A percentile compares a stretch with the other conserved stretches of the same genome.
Conservation (phyloP, 1,139 yeast genomes). For the Debaryomycetaceae sp. region DNA sequence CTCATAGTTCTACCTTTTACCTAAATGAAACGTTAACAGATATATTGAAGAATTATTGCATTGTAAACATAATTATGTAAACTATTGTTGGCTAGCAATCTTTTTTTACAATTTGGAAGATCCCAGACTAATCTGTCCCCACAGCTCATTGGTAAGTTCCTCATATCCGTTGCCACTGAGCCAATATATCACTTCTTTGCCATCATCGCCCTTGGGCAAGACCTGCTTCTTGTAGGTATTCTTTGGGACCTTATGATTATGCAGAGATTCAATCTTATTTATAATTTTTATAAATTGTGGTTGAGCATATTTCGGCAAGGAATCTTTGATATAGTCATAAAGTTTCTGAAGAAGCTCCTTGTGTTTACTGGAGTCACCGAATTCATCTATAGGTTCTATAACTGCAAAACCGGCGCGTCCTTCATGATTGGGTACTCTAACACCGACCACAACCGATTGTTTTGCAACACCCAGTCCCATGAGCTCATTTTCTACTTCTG, state of each 20-base stretch:
- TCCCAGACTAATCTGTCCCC: slow-evolving; percentile 51
- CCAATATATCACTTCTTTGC: slow-evolving; percentile 67
- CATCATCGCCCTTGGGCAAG: slow-evolving; percentile 68
- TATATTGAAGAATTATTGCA: not conserved
- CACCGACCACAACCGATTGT: slow-evolving; percentile 87
- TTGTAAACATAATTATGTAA: too few relatives aligned
- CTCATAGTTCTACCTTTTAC: not conserved
- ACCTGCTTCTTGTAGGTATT: slow-evolving; percentile 71
- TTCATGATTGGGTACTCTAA: slow-evolving; percentile 80
- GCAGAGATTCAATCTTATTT: slow-evolving; percentile 59
- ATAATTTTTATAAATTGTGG: slow-evolving; percentile 80
- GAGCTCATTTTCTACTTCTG: slow-evolving; percentile 81
- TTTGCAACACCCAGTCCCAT: slow-evolving; percentile 53
- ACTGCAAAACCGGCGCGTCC: slow-evolving; percentile 95
- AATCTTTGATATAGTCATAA: slow-evolving; percentile 31
- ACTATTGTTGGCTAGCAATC: too few relatives aligned
- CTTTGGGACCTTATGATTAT: slow-evolving; percentile 86
- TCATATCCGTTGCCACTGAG: slow-evolving; percentile 55
- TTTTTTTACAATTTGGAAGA: slow-evolving; percentile 29
- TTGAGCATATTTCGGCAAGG: slow-evolving; percentile 82
- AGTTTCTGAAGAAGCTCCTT: slow-evolving; percentile 31
- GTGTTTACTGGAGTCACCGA: slow-evolving; percentile 17
- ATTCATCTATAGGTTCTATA: slow-evolving; percentile 48
- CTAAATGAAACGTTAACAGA: not conserved
- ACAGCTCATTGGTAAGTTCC: slow-evolving; percentile 53